A percentile compares a stretch with the other conserved stretches of the same genome.
Evolutionary conservation across 306 rosid genomes (phyloP).

Genomic region (Medicago lupulina): DNA sequence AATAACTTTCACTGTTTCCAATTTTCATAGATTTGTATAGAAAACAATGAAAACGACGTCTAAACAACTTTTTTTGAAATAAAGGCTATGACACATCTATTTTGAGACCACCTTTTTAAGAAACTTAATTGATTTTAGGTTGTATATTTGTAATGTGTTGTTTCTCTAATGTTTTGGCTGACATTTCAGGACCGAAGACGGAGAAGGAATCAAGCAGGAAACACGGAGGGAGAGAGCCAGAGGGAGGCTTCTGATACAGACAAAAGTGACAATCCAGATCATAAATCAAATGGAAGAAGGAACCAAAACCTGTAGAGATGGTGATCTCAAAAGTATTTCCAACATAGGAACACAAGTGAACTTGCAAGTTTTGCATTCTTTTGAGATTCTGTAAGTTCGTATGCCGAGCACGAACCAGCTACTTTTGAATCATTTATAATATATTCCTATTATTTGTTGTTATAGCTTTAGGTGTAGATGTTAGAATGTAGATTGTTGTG

Average conservation of each 20-base stretch:
- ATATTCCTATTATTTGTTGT: conserved; percentile 32
- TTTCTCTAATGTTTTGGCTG: conserved; percentile 24
- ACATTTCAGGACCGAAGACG: conserved; percentile 67
- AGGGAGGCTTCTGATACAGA: conserved; percentile 63
- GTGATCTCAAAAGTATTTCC: conserved; percentile 25
- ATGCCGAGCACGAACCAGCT: conserved; percentile 37
- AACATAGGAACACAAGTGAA: conserved; percentile 35
- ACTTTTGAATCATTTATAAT: conserved; percentile 41
- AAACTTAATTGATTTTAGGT: conserved; percentile 5
- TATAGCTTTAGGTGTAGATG: conserved; percentile 52
- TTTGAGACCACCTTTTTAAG: background rate
- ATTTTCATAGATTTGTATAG: too few relatives aligned
- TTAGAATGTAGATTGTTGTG: conserved; percentile 51
- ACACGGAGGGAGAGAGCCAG: conserved; percentile 46
- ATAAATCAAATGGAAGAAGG: conserved; percentile 46
- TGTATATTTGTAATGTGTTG: conserved; percentile 23
- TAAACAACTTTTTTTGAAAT: background rate
- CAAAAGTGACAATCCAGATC: conserved; percentile 54
- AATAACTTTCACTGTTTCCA: too few relatives aligned
- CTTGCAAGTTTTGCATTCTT: conserved; percentile 44
- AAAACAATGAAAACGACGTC: too few relatives aligned
- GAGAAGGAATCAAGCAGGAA: conserved; percentile 60
- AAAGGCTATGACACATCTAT: background rate
- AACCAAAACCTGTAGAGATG: conserved; percentile 40
- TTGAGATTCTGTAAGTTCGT: conserved; percentile 46